These are phyloP conservation scores for Graphilbum sp. DNA, from an alignment of 2,329 filamentous ascomycete species.

Conservation along the genomic window DNA sequence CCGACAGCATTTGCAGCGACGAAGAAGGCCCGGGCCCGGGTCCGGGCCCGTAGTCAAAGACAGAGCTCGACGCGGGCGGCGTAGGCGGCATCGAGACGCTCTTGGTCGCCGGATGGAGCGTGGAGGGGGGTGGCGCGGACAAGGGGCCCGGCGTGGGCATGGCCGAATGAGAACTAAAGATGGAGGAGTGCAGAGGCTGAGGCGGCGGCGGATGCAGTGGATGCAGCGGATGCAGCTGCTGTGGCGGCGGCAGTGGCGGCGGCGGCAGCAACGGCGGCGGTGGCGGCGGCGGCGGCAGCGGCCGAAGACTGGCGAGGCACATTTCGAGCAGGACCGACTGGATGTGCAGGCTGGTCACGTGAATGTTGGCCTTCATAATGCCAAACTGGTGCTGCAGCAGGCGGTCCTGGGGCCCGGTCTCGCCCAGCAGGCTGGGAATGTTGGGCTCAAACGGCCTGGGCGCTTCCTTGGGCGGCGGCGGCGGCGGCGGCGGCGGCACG, in stretches of 20 bases:
- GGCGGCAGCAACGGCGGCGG: no score
- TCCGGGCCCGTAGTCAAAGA: not conserved
- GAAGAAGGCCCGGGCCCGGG: not conserved
- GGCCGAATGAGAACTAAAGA: no score
- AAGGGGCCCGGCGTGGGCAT: no score
- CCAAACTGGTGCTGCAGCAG: constrained; percentile 5
- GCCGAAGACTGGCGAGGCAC: constrained; percentile 4
- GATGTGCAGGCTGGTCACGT: constrained; percentile 12
- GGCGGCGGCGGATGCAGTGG: no score
- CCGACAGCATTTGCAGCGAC: not conserved
- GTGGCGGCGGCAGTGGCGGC: no score
- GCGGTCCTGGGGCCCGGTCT: not conserved
- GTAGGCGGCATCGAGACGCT: not conserved
- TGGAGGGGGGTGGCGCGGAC: no score
- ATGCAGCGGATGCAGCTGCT: no score
- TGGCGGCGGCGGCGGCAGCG: not conserved
- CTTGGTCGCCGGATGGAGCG: not conserved
- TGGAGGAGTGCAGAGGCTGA: no score
- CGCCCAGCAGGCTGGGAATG: no score
- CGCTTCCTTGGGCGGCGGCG: no score
- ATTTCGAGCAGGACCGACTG: constrained; percentile 12
- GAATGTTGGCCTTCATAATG: constrained; percentile 13
- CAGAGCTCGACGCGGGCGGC: not conserved
- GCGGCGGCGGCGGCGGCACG: no score
- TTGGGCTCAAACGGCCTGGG: no score